Evolutionary conservation across 305 asterid species (phyloP), one percentile per base, ranked within the genome.

Genomic region (Fraxinus albicans): DNA sequence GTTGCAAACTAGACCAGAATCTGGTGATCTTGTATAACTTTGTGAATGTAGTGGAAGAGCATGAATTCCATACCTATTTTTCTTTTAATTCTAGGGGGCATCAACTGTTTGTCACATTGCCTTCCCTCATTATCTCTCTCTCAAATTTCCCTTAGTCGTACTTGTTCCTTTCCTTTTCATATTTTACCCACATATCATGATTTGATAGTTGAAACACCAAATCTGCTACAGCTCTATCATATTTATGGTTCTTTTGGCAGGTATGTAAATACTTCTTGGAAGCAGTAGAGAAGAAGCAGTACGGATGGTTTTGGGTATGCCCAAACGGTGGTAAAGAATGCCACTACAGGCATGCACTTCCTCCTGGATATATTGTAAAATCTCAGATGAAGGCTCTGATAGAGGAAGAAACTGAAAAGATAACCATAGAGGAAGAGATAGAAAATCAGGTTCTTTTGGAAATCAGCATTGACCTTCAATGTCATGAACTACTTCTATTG

Each of bases 301-400:
- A 96, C 81, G 98, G 99, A 83, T 96, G 98, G 97, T 94, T 96
- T 86, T 96, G 98, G 99, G 90, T 19, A 69, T 96, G 98, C 84
- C 99, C 99, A 47, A 96, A 96, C 86, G 98, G 99, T 73, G 89
- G 93, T 82, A 89, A 91, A 88, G 97, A 93, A 2, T 96, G 98
- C 85, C 97, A 91, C 21, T 95, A 95, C 89, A 86, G 99, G 81
- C 99, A 94, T 81, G 99, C 99, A 25, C 95, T 95, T 83, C 99
- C 98, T 82, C 97, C 98, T 69, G 99, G 98, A 69, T 95, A 95
- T 83, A 47, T 95, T 85, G 85, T 96, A 69, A 94, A 94, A 85
- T 94, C 99, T 73, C 99, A 96, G 90, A 96, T 96, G 98, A 96
- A 96, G 89, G 99, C 98, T 82, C 90, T 96, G 79, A 83, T 96